phyloP scores from a whole-genome alignment of 2,329 filamentous ascomycete species.

The Aspergillus pseudoterreus region DNA sequence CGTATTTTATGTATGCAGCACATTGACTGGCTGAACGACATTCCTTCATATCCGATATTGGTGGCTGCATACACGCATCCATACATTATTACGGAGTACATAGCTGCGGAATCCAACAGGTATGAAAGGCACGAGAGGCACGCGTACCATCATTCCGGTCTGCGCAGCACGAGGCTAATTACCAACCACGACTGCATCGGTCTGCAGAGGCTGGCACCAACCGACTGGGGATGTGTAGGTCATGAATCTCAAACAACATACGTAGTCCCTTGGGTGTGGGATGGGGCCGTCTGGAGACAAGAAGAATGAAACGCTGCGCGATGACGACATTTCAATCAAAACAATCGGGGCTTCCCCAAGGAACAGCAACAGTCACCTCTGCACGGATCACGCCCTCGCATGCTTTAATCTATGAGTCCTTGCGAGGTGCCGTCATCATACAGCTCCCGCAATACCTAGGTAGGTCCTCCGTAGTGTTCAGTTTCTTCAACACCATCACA shows the following conservation, averaged over 20 bases:
- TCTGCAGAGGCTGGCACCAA: no score
- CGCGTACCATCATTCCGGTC: no score
- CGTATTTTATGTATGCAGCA: background rate
- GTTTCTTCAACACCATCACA: background rate
- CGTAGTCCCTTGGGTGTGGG: background rate
- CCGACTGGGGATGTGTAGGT: background rate
- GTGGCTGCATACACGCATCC: no score
- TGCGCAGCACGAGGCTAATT: no score
- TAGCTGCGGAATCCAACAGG: no score
- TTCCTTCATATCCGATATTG: background rate
- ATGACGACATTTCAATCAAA: slow-evolving; percentile 3
- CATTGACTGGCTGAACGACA: background rate
- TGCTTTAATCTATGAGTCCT: background rate
- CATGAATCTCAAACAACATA: background rate
- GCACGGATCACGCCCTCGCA: slow-evolving; percentile 7
- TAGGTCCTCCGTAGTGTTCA: no score
- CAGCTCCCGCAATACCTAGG: background rate
- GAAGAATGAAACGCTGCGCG: slow-evolving; percentile 2
- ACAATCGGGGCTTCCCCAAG: no score
- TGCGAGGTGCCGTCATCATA: background rate
- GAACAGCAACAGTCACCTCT: background rate
- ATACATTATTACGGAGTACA: no score
- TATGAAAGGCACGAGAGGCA: no score
- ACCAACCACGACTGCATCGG: no score
- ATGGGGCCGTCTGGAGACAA: background rate